These are phyloP conservation scores for Exophiala calicioides DNA, from an alignment of 2,329 filamentous ascomycete genomes.

Conservation along the genomic window DNA sequence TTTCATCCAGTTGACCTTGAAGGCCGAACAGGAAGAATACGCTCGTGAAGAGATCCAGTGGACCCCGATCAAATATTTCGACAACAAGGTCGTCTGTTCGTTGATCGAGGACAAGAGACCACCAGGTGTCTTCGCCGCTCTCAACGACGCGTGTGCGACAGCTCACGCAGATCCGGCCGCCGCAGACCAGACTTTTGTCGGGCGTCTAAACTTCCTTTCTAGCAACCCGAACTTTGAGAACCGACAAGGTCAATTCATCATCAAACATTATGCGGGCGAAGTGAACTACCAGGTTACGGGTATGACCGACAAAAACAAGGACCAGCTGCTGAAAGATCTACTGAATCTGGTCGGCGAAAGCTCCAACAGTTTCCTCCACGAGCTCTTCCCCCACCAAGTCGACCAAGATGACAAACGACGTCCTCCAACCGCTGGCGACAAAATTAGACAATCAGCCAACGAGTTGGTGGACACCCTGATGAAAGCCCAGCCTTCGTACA, in stretches of 20 bases:
- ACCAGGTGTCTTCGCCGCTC: constrained; percentile 86
- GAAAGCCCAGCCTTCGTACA: constrained; percentile 97
- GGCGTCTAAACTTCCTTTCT: constrained; percentile 84
- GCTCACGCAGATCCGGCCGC: constrained; percentile 92
- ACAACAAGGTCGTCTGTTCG: constrained; percentile 98
- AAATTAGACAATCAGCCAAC: constrained; percentile 93
- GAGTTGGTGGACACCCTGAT: constrained; percentile 92
- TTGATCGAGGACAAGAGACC: constrained; percentile 90
- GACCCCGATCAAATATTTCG: constrained; percentile 99
- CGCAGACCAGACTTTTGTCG: constrained; percentile 94
- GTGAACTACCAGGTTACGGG: constrained; percentile 92
- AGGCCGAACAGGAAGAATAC: constrained; percentile 97
- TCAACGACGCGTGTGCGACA: constrained; percentile 98
- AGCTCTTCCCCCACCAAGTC: constrained; percentile 86
- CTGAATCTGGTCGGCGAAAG: constrained; percentile 83
- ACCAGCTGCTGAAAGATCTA: constrained; percentile 90
- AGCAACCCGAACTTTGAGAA: constrained; percentile 86
- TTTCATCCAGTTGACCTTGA: constrained; percentile 95
- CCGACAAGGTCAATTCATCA: constrained; percentile 92
- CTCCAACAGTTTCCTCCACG: constrained; percentile 81
- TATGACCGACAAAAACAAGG: constrained; percentile 99
- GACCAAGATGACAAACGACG: constrained; percentile 94
- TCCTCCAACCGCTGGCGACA: constrained; percentile 91
- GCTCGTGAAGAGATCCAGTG: constrained; percentile 94
- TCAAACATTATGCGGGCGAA: constrained; percentile 98